Conservation (phyloP, 352 stramenopile genomes). For the Pythium brassicae region DNA sequence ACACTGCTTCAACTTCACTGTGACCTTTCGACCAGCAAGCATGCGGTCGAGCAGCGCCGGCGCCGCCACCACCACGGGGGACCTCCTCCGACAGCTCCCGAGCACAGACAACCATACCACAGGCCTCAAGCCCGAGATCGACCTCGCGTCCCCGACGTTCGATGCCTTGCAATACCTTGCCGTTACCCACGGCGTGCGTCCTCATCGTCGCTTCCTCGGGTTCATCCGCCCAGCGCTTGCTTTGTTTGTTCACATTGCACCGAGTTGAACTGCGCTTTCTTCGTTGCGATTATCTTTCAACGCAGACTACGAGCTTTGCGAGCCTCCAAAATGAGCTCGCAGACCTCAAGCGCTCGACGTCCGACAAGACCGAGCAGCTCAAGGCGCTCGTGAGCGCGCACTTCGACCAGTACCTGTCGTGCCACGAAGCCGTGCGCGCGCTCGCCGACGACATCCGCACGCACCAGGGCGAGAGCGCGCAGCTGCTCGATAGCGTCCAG, state of each 20-base stretch:
- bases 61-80: background rate
- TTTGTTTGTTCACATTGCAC: too few species aligned
- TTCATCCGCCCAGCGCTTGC: background rate
- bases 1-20: background rate
- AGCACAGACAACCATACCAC: conserved; percentile 6
- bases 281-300: background rate
- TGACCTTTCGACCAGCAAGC: background rate
- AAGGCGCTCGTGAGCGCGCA: conserved; percentile 76
- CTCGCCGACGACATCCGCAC: conserved; percentile 55
- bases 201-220: background rate
- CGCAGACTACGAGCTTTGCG: conserved; percentile 57
- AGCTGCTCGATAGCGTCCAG: conserved; percentile 47
- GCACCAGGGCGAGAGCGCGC: conserved; percentile 56
- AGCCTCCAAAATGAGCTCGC: conserved; percentile 60
- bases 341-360: conserved; percentile 66
- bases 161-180: conserved; percentile 59
- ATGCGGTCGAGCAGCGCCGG: background rate
- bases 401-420: conserved; percentile 83
- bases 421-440: conserved; percentile 67
- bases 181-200: conserved; percentile 51
- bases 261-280: too few species aligned
- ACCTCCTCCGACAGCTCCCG: background rate
- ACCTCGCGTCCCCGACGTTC: conserved; percentile 59
- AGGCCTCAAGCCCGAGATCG: conserved; percentile 28
- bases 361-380: conserved; percentile 80